phyloP scores from a whole-genome alignment of 495 filamentous ascomycete species.

The Paragyromitra xinjiangensis region DNA sequence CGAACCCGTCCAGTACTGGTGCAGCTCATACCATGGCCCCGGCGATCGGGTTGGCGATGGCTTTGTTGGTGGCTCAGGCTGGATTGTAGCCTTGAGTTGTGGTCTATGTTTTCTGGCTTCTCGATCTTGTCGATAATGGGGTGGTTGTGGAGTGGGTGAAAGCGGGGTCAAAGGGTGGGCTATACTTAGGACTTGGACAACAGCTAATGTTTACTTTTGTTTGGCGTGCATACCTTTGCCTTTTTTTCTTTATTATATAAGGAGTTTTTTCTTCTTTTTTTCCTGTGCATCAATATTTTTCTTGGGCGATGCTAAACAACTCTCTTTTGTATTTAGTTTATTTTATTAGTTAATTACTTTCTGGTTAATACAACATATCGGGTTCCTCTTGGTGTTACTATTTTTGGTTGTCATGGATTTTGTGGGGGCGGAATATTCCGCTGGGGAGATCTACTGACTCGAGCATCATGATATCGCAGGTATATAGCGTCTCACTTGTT shows the following conservation, averaged over 20 bases:
- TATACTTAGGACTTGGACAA: not conserved
- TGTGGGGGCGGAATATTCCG: no score
- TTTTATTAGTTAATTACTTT: no score
- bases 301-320: no score
- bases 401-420: no score
- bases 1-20: not conserved
- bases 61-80: conserved; percentile 5
- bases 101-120: not conserved
- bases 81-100: conserved; percentile 1
- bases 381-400: no score
- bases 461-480: no score
- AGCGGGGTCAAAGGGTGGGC: not conserved
- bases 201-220: not conserved
- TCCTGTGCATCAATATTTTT: no score
- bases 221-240: not conserved
- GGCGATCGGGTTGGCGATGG: conserved; percentile 2
- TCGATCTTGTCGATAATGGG: not conserved
- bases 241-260: not conserved
- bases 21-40: conserved; percentile 1
- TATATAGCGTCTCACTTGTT: no score
- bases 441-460: no score
- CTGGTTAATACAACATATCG: no score
- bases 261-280: not conserved
- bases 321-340: no score
- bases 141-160: not conserved